These are phyloP conservation scores for Komagataella kurtzmanii DNA, from an alignment of 805 yeast genomes.

Conservation along the genomic window DNA sequence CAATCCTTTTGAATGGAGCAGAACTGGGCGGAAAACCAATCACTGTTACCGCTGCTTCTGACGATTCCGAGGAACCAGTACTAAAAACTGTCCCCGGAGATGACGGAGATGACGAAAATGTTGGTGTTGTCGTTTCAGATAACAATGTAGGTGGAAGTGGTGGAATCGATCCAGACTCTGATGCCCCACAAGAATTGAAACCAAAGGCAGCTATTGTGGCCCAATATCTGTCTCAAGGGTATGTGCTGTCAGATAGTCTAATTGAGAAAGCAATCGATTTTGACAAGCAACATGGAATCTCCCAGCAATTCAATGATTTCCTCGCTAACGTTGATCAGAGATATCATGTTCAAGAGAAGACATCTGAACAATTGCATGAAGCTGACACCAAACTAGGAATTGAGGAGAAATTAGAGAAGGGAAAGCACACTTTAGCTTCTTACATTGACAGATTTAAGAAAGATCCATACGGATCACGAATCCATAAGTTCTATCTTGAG, in stretches of 20 bases:
- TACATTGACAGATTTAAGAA: conserved; percentile 33
- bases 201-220: conserved; percentile 69
- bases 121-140: neutral
- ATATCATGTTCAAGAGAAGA: conserved; percentile 44
- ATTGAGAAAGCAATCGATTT: conserved; percentile 46
- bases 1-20: conserved; percentile 58
- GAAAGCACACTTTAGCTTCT: conserved; percentile 23
- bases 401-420: conserved; percentile 22
- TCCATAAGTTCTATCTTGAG: conserved; percentile 46
- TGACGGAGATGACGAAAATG: conserved; percentile 5
- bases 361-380: conserved; percentile 17
- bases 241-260: conserved; percentile 47
- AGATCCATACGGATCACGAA: conserved; percentile 39
- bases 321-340: conserved; percentile 40
- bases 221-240: conserved; percentile 65
- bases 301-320: conserved; percentile 42
- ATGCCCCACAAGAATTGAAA: conserved; percentile 61
- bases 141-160: neutral
- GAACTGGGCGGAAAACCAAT: conserved; percentile 51
- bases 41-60: conserved; percentile 18
- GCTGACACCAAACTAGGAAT: conserved; percentile 28
- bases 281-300: conserved; percentile 52
- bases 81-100: conserved; percentile 6
- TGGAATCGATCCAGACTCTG: conserved; percentile 19
- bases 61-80: conserved; percentile 1